Percentiles rank a stretch among this genome's conserved stretches.
Evolutionary conservation across 495 filamentous ascomycete species (phyloP).

Genomic region (Trichocladium antarcticum): DNA sequence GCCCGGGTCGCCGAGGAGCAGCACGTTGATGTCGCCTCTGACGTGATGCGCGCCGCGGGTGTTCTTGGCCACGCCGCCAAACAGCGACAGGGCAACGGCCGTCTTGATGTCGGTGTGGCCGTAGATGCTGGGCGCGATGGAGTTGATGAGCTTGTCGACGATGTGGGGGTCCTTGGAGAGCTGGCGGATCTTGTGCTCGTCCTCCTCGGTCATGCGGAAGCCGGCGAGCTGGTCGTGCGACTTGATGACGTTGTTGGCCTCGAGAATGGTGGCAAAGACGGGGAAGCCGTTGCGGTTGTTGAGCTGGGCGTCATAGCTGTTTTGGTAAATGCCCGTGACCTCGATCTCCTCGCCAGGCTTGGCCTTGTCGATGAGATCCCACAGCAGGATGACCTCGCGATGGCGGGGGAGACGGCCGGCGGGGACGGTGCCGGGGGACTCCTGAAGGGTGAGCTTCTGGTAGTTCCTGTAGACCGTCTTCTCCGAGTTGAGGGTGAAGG

Average conservation of each 20-base stretch:
- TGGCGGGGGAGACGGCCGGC: constrained; percentile 91
- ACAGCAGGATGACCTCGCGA: constrained; percentile 89
- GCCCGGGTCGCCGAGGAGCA: constrained; percentile 93
- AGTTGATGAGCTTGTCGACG: constrained; percentile 86
- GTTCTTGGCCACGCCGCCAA: constrained; percentile 88
- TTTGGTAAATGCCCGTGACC: constrained; percentile 93
- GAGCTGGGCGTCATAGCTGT: constrained; percentile 94
- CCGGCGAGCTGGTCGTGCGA: constrained; percentile 96
- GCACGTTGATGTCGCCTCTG: constrained; percentile 95
- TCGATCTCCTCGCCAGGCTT: constrained; percentile 98
- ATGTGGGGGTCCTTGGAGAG: constrained; percentile 83
- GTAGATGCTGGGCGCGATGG: constrained; percentile 95
- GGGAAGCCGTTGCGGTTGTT: constrained; percentile 99
- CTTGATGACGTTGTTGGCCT: constrained; percentile 95
- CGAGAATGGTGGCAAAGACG: constrained; percentile 93
- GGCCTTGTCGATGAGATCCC: constrained; percentile 92
- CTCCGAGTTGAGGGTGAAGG: constrained; percentile 92
- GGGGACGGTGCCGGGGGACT: constrained; percentile 94
- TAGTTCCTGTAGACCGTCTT: constrained; percentile 99
- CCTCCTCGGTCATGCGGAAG: constrained; percentile 90
- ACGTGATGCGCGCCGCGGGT: constrained; percentile 79
- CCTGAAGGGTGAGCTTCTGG: constrained; percentile 94
- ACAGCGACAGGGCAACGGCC: constrained; percentile 84
- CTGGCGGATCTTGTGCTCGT: constrained; percentile 82
- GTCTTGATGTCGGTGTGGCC: constrained; percentile 97